Conservation (phyloP, 176 grass and related monocot species). For the Juncus effusus region DNA sequence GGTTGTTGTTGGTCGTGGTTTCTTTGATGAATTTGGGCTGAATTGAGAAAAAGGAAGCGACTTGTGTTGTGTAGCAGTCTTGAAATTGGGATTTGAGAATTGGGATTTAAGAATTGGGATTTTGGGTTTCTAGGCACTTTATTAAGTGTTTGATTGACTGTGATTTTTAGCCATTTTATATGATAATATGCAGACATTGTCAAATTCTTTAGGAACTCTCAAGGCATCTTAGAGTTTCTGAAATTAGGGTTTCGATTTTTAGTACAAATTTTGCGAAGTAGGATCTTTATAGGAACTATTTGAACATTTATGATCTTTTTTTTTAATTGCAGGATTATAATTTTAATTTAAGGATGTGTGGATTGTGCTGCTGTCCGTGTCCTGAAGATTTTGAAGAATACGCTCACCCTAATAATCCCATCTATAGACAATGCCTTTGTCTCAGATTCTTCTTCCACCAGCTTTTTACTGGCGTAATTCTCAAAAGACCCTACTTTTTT, state of each 20-base stretch:
- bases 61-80: not conserved
- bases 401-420: conserved; percentile 62
- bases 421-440: conserved; percentile 65
- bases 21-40: not conserved
- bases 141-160: not conserved
- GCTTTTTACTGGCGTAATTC: conserved; percentile 74
- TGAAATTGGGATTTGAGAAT: conserved; percentile 14
- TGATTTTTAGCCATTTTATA: not conserved
- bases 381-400: conserved; percentile 73
- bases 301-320: conserved; percentile 21
- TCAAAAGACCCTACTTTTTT: not conserved
- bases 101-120: not conserved
- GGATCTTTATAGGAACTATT: not conserved
- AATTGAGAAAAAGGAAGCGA: not conserved
- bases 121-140: not conserved
- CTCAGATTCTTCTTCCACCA: conserved; percentile 70
- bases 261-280: no score
- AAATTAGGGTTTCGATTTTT: no score
- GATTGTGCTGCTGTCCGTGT: conserved; percentile 69
- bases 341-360: conserved; percentile 52
- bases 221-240: no score
- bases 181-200: not conserved
- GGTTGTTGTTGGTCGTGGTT: not conserved
- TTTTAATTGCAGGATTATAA: conserved; percentile 5
- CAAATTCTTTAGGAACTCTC: no score